phyloP scores from a whole-genome alignment of 2,329 filamentous ascomycete genomes.

The Alternaria consortialis region DNA sequence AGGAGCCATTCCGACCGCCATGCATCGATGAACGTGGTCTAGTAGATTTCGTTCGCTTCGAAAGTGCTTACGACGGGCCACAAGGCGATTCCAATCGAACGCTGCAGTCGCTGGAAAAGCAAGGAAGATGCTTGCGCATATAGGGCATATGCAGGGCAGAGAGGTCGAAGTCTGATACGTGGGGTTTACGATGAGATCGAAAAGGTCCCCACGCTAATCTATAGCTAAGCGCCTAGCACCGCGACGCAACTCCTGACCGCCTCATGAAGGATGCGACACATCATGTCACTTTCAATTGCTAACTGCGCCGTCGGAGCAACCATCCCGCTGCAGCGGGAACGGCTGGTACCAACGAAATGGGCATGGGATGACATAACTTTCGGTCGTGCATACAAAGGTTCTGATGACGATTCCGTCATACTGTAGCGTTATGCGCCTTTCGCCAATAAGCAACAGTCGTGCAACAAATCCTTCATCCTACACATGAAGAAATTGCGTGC shows the following conservation, averaged over 20 bases:
- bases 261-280: background rate
- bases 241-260: background rate
- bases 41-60: background rate
- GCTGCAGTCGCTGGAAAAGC: background rate
- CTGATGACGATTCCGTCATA: background rate
- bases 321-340: background rate
- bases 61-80: background rate
- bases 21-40: background rate
- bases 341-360: background rate
- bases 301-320: background rate
- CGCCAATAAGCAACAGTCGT: background rate
- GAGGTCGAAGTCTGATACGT: background rate
- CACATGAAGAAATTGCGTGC: background rate
- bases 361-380: background rate
- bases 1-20: background rate
- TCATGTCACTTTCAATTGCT: background rate
- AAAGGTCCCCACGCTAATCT: background rate
- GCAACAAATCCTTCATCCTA: background rate
- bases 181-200: background rate
- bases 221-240: background rate
- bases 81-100: background rate
- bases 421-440: background rate
- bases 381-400: background rate
- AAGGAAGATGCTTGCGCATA: background rate
- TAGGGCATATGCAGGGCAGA: background rate